Conservation (phyloP, 176 grass and related monocot genomes). For the Oryza australiensis region DNA sequence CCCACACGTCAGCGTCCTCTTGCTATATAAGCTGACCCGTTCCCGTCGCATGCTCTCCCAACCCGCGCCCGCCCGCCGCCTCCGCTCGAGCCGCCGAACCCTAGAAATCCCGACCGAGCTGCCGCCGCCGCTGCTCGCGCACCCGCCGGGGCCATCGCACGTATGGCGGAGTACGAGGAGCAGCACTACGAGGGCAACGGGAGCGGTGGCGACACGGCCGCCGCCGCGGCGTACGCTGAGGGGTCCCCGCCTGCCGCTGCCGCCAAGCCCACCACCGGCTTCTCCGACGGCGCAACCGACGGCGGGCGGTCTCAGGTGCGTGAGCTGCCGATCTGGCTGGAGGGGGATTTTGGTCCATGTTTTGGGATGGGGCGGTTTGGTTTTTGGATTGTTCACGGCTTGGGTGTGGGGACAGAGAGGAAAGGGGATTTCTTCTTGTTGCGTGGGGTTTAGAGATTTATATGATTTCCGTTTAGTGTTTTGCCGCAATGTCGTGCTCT, state of each 20-base stretch:
- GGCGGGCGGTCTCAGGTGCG: slow-evolving; percentile 67
- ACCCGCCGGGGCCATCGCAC: background rate
- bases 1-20: background rate
- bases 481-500: background rate
- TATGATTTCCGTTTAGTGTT: background rate
- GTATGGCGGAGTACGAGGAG: slow-evolving; percentile 72
- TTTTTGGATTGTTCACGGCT: background rate
- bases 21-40: background rate
- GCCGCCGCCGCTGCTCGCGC: background rate
- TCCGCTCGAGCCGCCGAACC: slow-evolving; percentile 13
- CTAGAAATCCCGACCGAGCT: slow-evolving; percentile 14
- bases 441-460: background rate
- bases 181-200: slow-evolving; percentile 58
- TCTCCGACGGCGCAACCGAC: slow-evolving; percentile 51
- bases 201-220: slow-evolving; percentile 31
- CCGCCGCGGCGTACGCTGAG: background rate
- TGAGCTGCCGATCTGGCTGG: background rate
- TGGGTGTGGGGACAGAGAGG: background rate
- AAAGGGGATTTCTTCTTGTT: background rate
- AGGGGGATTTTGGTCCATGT: background rate
- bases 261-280: slow-evolving; percentile 47
- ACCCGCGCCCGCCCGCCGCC: background rate
- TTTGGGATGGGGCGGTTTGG: background rate
- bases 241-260: slow-evolving; percentile 37
- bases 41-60: background rate